Percentiles rank a stretch among this genome's conserved stretches.
These are phyloP conservation scores for Calonectria hawksworthii DNA, from an alignment of 2,329 filamentous ascomycete species.

Conservation along the genomic window DNA sequence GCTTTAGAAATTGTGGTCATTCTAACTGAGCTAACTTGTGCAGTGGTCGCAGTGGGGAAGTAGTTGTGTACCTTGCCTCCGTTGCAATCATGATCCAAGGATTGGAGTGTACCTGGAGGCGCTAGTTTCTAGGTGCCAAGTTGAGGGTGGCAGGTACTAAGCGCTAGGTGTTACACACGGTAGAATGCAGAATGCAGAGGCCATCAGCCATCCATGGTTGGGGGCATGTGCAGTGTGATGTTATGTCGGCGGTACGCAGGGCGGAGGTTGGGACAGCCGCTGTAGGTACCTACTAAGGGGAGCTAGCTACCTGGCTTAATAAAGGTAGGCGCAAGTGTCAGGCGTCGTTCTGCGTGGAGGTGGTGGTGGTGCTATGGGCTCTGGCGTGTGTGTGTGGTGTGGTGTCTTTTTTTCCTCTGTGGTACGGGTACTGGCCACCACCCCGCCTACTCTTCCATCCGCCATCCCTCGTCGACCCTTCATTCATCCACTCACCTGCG, in stretches of 20 bases:
- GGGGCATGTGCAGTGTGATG: not conserved
- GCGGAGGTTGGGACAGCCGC: not conserved
- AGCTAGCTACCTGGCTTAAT: not conserved
- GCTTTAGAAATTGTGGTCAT: too few species aligned
- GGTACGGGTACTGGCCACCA: conserved; percentile 10
- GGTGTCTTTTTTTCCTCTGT: not conserved
- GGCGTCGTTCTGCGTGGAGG: not conserved
- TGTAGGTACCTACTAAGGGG: conserved; percentile 1
- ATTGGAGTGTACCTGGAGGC: not conserved
- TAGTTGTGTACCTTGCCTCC: too few species aligned
- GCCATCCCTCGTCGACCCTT: not conserved
- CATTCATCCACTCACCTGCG: conserved; percentile 12
- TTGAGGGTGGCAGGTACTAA: conserved; percentile 17
- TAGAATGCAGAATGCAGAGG: not conserved
- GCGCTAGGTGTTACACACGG: conserved; percentile 17
- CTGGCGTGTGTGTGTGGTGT: conserved; percentile 1
- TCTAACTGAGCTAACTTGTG: too few species aligned
- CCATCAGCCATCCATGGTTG: not conserved
- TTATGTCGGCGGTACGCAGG: not conserved
- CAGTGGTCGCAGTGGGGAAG: too few species aligned
- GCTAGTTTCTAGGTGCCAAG: conserved; percentile 25
- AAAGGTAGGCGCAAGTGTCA: conserved; percentile 12
- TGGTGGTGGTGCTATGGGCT: conserved; percentile 15
- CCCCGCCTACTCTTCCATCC: conserved; percentile 3
- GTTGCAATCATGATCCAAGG: too few species aligned